These are phyloP conservation scores for Fagopyrum esculentum DNA, from an alignment of 148 eudicot species.

Conservation along the genomic window DNA sequence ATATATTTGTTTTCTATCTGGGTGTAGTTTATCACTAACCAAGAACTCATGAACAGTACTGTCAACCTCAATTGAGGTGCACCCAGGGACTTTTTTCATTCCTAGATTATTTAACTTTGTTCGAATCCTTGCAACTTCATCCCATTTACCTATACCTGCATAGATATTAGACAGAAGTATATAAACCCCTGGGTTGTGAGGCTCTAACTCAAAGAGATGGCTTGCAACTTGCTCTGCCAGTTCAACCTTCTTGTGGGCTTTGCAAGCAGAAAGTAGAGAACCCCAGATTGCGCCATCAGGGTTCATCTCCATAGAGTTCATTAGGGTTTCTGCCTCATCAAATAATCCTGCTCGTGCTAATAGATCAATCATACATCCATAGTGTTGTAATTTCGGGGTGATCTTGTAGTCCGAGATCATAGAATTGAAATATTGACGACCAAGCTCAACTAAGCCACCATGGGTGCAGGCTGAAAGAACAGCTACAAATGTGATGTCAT, in stretches of 20 bases:
- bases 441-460: conserved; percentile 46
- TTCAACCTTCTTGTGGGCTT: conserved; percentile 36
- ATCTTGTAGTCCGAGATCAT: conserved; percentile 36
- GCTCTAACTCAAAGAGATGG: conserved; percentile 38
- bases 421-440: conserved; percentile 32
- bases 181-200: conserved; percentile 39
- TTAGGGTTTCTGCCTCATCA: conserved; percentile 37
- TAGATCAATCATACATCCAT: conserved; percentile 52
- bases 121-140: conserved; percentile 42
- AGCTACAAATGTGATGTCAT: conserved; percentile 54
- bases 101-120: conserved; percentile 34
- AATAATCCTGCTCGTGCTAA: conserved; percentile 49
- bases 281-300: conserved; percentile 64
- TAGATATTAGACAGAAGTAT: conserved; percentile 49
- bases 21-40: conserved; percentile 45
- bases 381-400: conserved; percentile 41
- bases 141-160: conserved; percentile 38
- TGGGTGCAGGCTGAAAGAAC: conserved; percentile 56
- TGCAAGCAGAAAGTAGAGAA: conserved; percentile 50
- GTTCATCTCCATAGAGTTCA: conserved; percentile 35
- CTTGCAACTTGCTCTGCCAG: conserved; percentile 37
- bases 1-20: conserved; percentile 34
- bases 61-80: conserved; percentile 55
- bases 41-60: conserved; percentile 47
- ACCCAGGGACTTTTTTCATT: conserved; percentile 47